Evolutionary conservation across 2,329 filamentous ascomycete genomes (phyloP).

Genomic region (Epichloe bromicola): DNA sequence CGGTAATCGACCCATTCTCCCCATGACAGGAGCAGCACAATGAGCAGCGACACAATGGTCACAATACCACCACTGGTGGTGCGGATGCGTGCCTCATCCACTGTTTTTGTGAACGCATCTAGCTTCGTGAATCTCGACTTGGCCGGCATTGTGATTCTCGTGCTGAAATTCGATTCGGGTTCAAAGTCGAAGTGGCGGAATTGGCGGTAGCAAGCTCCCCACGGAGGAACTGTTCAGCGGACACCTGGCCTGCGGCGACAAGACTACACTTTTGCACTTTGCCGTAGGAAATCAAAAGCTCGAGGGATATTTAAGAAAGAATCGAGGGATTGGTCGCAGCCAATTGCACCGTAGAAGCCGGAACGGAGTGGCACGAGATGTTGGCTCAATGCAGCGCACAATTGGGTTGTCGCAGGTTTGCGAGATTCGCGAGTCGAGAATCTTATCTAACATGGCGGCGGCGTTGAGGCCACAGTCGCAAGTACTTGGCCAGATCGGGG

Average conservation of each 20-base stretch:
- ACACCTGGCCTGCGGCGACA: not conserved
- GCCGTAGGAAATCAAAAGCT: not conserved
- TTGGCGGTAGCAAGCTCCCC: not conserved
- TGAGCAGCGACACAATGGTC: constrained; percentile 77
- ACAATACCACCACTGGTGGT: constrained; percentile 93
- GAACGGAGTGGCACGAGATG: not conserved
- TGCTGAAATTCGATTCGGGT: not conserved
- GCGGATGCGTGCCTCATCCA: constrained; percentile 91
- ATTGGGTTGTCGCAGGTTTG: not conserved
- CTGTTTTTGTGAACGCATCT: constrained; percentile 97
- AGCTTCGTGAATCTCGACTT: constrained; percentile 94
- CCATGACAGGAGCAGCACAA: constrained; percentile 81
- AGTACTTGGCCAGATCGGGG: constrained; percentile 8
- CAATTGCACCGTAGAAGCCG: not conserved
- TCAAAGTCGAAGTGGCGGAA: not conserved
- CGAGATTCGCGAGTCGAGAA: not conserved
- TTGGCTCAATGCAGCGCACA: not conserved
- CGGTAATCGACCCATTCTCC: constrained; percentile 95
- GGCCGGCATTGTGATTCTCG: constrained; percentile 52
- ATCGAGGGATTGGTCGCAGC: not conserved
- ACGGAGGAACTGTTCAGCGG: not conserved
- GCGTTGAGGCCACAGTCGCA: constrained; percentile 24
- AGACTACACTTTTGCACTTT: not conserved
- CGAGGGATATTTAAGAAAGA: not conserved
- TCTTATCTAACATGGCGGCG: not conserved